Evolutionary conservation across 352 stramenopile species (phyloP).

Genomic region (Phytophthora boehmeriae): DNA sequence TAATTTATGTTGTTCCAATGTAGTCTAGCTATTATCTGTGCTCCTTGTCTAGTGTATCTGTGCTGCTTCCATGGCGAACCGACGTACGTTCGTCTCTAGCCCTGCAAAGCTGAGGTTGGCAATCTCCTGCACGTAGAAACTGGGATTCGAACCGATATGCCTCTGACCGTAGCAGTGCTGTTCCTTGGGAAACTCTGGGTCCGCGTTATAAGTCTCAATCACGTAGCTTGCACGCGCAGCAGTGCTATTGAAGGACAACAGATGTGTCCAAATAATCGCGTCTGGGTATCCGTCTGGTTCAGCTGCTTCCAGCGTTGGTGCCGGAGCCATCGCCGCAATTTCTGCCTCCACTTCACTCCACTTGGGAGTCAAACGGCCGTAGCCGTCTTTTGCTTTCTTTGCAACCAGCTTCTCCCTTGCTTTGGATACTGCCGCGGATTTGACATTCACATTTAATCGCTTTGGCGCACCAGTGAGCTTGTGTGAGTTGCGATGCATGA

Average conservation of each 20-base stretch:
- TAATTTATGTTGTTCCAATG: constrained; percentile 8
- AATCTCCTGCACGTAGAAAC: constrained; percentile 38
- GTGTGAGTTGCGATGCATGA: constrained; percentile 58
- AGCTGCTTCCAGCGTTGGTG: not conserved
- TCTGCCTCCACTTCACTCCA: constrained; percentile 23
- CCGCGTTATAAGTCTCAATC: constrained; percentile 55
- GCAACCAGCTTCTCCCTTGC: constrained; percentile 17
- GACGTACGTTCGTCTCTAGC: constrained; percentile 33
- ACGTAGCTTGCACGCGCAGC: constrained; percentile 39
- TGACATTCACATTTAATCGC: not conserved
- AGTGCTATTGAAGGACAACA: constrained; percentile 61
- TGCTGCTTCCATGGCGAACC: constrained; percentile 33
- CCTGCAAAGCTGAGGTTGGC: constrained; percentile 27
- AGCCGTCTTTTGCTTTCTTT: constrained; percentile 6
- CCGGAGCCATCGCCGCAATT: constrained; percentile 15
- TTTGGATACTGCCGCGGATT: constrained; percentile 11
- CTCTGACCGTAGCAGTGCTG: constrained; percentile 67
- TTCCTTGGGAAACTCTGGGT: constrained; percentile 35
- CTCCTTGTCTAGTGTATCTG: not conserved
- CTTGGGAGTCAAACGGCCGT: constrained; percentile 16
- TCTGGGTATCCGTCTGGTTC: constrained; percentile 37
- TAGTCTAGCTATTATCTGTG: not conserved
- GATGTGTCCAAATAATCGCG: constrained; percentile 64
- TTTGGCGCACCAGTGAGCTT: constrained; percentile 39
- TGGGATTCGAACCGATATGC: constrained; percentile 30